Conservation (phyloP, 2,329 filamentous ascomycete genomes). For the Claviceps arundinis region DNA sequence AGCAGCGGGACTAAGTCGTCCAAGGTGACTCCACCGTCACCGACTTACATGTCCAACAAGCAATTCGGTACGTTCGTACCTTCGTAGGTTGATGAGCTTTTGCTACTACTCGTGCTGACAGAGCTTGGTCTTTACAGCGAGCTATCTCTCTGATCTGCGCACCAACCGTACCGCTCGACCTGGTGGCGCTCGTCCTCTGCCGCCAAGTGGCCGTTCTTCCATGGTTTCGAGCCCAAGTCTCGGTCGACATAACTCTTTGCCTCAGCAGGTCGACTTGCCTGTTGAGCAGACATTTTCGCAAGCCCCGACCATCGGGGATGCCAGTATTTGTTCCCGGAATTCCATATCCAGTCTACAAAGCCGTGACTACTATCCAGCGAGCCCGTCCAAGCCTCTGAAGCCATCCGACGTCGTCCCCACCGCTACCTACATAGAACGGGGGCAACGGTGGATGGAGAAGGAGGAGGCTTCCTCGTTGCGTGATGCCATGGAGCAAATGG, state of each 20-base stretch:
- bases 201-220: constrained; percentile 20
- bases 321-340: constrained; percentile 37
- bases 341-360: constrained; percentile 31
- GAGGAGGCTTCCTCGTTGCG: constrained; percentile 60
- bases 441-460: constrained; percentile 67
- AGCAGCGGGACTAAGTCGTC: constrained; percentile 25
- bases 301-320: constrained; percentile 27
- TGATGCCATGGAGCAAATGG: constrained; percentile 61
- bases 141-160: constrained; percentile 59
- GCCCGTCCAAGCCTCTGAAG: constrained; percentile 31
- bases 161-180: constrained; percentile 54
- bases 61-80: constrained; percentile 42
- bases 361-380: constrained; percentile 39
- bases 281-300: constrained; percentile 16
- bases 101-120: background rate
- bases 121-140: constrained; percentile 31
- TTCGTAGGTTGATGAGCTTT: background rate
- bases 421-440: constrained; percentile 58
- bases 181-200: constrained; percentile 55
- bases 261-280: constrained; percentile 13
- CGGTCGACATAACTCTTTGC: constrained; percentile 18
- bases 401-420: constrained; percentile 51
- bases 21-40: constrained; percentile 47
- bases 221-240: constrained; percentile 16
- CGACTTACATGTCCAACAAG: constrained; percentile 52